Evolutionary conservation across 179 eudicot genomes (phyloP).

Genomic region (Camellia oleifera): DNA sequence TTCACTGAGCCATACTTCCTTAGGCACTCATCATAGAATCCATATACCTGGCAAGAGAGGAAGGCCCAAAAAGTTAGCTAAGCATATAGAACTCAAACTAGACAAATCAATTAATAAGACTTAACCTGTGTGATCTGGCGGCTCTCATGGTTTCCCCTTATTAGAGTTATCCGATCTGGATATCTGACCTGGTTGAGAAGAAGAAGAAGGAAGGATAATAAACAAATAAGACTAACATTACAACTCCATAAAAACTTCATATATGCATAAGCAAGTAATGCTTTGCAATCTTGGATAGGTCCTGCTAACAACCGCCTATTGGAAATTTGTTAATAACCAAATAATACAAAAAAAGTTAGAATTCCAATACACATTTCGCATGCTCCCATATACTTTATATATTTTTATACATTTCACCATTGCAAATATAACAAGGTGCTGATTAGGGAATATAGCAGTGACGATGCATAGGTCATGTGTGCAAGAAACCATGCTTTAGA

Average conservation of each 20-base stretch:
- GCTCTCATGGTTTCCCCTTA: conserved; percentile 97
- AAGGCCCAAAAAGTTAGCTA: conserved; percentile 20
- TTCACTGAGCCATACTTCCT: conserved; percentile 93
- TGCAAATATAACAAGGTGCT: no score
- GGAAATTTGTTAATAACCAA: no score
- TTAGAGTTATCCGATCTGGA: conserved; percentile 92
- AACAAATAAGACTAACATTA: not conserved
- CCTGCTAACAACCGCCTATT: no score
- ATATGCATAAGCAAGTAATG: not conserved
- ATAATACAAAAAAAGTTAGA: no score
- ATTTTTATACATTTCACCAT: no score
- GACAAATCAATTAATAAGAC: conserved; percentile 12
- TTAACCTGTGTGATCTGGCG: conserved; percentile 84
- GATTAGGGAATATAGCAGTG: no score
- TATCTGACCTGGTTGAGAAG: conserved; percentile 64
- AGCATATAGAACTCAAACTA: conserved; percentile 5
- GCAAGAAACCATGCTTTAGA: no score
- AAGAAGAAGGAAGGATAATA: not conserved
- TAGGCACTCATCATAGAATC: conserved; percentile 95
- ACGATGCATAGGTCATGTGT: no score
- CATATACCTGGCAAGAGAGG: conserved; percentile 69
- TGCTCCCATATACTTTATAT: no score
- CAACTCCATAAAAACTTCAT: not conserved
- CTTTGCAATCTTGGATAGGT: not conserved
- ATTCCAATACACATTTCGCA: no score